Conservation (phyloP, 2,329 filamentous ascomycete species). For the Rhynchosporium secalis region DNA sequence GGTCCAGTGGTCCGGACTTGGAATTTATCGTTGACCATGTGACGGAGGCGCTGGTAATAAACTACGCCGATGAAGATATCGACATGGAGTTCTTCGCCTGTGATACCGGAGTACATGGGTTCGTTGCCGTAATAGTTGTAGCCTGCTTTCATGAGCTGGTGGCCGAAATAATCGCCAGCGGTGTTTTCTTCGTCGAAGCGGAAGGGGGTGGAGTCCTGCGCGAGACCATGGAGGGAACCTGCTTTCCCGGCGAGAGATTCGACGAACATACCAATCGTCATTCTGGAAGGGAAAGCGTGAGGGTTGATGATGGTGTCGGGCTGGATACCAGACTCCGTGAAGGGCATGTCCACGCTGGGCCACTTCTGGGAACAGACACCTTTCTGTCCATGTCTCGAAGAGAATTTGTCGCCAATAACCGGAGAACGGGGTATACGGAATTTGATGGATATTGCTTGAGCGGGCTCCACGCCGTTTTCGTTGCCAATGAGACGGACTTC, state of each 20-base stretch:
- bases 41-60: slow-evolving; percentile 95
- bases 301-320: slow-evolving; percentile 99
- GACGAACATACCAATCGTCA: slow-evolving; percentile 99
- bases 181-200: slow-evolving; percentile 90
- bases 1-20: slow-evolving; percentile 96
- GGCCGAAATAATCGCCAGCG: slow-evolving; percentile 90
- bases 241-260: slow-evolving; percentile 96
- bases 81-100: slow-evolving; percentile 86
- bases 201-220: slow-evolving; percentile 95
- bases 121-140: slow-evolving; percentile 99
- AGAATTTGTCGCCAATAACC: slow-evolving; percentile 98
- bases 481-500: slow-evolving; percentile 88
- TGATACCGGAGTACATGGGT: slow-evolving; percentile 97
- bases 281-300: slow-evolving; percentile 97
- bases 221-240: slow-evolving; percentile 89
- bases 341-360: slow-evolving; percentile 92
- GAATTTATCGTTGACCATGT: slow-evolving; percentile 99
- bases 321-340: slow-evolving; percentile 93
- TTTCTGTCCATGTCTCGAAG: slow-evolving; percentile 96
- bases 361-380: slow-evolving; percentile 96
- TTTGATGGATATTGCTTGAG: slow-evolving; percentile 89
- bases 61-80: slow-evolving; percentile 97
- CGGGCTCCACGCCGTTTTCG: slow-evolving; percentile 78
- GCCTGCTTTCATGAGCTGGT: slow-evolving; percentile 90
- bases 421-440: slow-evolving; percentile 87